A percentile compares a stretch with the other conserved stretches of the same genome.
These are phyloP conservation scores for Jackrogersella multiformis DNA, from an alignment of 495 filamentous ascomycete genomes.

Conservation along the genomic window DNA sequence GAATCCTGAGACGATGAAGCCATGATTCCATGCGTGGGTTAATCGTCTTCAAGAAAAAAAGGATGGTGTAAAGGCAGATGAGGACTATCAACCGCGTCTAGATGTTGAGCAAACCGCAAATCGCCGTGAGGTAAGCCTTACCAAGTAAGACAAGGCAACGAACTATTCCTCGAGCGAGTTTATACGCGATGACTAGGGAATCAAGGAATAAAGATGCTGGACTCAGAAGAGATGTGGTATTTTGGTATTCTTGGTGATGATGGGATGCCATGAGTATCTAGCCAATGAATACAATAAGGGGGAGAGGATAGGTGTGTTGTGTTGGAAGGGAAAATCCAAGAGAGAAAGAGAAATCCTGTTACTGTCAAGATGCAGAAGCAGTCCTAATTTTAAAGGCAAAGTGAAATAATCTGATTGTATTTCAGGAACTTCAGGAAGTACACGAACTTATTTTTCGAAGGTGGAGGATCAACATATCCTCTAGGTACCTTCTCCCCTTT, in stretches of 20 bases:
- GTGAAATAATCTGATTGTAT: not conserved
- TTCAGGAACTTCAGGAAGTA: not conserved
- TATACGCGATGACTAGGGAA: not conserved
- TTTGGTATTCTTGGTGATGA: not conserved
- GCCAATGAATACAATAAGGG: not conserved
- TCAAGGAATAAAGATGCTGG: not conserved
- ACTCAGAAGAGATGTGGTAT: not conserved
- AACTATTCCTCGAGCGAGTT: not conserved
- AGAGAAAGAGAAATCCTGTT: slow-evolving; percentile 8
- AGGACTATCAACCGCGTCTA: not conserved
- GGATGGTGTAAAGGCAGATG: not conserved
- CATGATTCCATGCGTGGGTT: not conserved
- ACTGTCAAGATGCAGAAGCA: slow-evolving; percentile 5
- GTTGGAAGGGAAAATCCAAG: slow-evolving; percentile 6
- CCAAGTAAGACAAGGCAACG: slow-evolving; percentile 1
- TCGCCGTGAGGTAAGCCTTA: not conserved
- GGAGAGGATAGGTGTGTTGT: not conserved
- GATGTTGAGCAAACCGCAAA: not conserved
- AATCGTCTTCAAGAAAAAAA: not conserved
- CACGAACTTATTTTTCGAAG: not conserved
- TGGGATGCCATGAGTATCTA: slow-evolving; percentile 5
- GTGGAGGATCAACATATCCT: not conserved
- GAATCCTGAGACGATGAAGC: not conserved
- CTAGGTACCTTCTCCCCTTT: too few relatives aligned
- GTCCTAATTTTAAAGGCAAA: not conserved